phyloP scores from a whole-genome alignment of 129 eudicot species.

The Ambrosia artemisiifolia region DNA sequence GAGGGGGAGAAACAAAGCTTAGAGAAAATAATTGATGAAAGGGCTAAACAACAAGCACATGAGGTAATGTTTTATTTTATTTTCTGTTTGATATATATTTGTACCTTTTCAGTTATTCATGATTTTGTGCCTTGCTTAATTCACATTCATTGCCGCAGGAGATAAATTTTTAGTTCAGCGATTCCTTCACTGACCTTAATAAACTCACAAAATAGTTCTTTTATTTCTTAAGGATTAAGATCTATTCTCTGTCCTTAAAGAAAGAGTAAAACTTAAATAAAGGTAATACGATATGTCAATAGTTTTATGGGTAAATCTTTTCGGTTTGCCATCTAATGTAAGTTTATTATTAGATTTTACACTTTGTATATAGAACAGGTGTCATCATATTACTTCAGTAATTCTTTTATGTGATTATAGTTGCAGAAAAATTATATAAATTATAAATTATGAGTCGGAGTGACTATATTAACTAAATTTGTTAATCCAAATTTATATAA shows the following conservation, averaged over 20 bases:
- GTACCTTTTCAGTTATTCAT: neutral
- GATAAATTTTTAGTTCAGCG: neutral
- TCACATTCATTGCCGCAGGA: neutral
- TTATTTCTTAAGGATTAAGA: no score
- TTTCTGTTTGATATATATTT: neutral
- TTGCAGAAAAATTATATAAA: neutral
- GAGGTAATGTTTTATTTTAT: conserved; percentile 50
- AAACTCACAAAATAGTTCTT: no score
- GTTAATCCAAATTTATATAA: neutral
- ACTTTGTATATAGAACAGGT: neutral
- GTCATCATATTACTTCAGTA: neutral
- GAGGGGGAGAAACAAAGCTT: conserved; percentile 99
- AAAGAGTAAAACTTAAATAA: no score
- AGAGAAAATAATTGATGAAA: conserved; percentile 88
- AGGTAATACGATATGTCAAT: neutral
- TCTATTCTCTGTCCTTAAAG: no score
- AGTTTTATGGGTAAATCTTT: neutral
- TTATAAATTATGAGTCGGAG: neutral
- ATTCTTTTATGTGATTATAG: neutral
- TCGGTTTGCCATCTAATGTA: neutral
- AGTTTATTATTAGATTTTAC: neutral
- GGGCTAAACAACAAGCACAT: conserved; percentile 82
- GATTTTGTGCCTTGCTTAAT: neutral
- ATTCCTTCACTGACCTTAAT: neutral
- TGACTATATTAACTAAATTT: neutral